Conservation (phyloP, 2,329 filamentous ascomycete species). For the Paracoccidioides lutzii region DNA sequence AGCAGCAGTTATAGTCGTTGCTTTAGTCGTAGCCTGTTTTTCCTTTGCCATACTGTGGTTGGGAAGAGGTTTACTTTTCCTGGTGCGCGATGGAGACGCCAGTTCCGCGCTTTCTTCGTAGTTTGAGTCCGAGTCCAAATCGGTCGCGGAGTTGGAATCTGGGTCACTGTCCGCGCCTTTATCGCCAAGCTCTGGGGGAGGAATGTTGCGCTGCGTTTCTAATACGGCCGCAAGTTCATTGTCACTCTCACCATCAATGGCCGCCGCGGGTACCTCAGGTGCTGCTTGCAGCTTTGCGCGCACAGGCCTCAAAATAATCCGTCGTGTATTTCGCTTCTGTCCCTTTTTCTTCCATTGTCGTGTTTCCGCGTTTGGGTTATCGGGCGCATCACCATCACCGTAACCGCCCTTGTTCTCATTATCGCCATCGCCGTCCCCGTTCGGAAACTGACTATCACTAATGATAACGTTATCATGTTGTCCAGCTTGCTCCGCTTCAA, state of each 20-base stretch:
- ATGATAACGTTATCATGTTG: constrained; percentile 20
- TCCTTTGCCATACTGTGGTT: constrained; percentile 10
- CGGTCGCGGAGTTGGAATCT: constrained; percentile 19
- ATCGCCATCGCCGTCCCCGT: constrained; percentile 1
- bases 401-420: constrained; percentile 2
- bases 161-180: background rate
- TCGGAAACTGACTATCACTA: constrained; percentile 24
- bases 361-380: constrained; percentile 5
- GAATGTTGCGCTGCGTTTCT: constrained; percentile 17
- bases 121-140: constrained; percentile 13
- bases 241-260: constrained; percentile 11
- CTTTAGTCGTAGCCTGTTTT: constrained; percentile 3
- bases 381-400: constrained; percentile 4
- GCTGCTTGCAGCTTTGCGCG: constrained; percentile 21
- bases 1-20: background rate
- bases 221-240: constrained; percentile 20
- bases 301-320: constrained; percentile 32
- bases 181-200: background rate
- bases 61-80: constrained; percentile 23
- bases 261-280: constrained; percentile 8
- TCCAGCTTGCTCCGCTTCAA: constrained; percentile 27
- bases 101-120: constrained; percentile 15
- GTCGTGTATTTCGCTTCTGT: constrained; percentile 36
- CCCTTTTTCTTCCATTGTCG: constrained; percentile 36
- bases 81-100: constrained; percentile 18